Conservation (phyloP, 2,329 filamentous ascomycete species). For the Aspergillus sp. region DNA sequence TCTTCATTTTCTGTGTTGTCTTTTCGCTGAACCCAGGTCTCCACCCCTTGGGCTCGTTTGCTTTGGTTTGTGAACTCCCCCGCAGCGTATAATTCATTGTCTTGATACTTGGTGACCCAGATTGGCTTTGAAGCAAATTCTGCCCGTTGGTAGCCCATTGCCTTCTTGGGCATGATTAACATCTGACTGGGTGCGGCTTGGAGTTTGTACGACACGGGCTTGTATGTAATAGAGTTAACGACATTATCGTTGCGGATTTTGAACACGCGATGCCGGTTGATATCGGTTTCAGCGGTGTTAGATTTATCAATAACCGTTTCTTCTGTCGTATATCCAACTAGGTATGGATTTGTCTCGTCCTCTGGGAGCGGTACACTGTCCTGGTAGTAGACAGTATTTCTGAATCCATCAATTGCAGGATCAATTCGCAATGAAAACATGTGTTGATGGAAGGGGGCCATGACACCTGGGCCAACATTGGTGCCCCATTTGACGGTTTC, state of each 20-base stretch:
- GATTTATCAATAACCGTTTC: constrained; percentile 50
- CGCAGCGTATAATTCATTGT: constrained; percentile 54
- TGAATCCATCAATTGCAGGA: constrained; percentile 59
- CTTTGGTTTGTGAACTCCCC: constrained; percentile 60
- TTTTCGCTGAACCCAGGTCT: constrained; percentile 51
- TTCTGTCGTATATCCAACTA: constrained; percentile 51
- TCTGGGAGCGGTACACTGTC: constrained; percentile 63
- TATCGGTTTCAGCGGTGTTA: constrained; percentile 50
- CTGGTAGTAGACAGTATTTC: constrained; percentile 57
- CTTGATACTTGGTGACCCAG: constrained; percentile 56
- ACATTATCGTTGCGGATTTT: constrained; percentile 57
- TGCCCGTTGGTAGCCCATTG: constrained; percentile 51
- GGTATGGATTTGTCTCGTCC: constrained; percentile 51
- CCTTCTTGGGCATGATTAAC: constrained; percentile 52
- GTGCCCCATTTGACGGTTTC: constrained; percentile 66
- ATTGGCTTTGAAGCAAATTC: constrained; percentile 57
- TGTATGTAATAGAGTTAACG: constrained; percentile 55
- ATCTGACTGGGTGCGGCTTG: constrained; percentile 58
- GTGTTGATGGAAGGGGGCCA: constrained; percentile 72
- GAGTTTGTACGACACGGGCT: constrained; percentile 58
- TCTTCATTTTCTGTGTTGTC: constrained; percentile 51
- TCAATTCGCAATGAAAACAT: constrained; percentile 69
- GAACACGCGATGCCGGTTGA: constrained; percentile 53
- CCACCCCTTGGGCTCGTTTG: constrained; percentile 53
- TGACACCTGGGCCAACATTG: constrained; percentile 67